Conservation (phyloP, 495 filamentous ascomycete species). For the Aspergillus bertholletiae region DNA sequence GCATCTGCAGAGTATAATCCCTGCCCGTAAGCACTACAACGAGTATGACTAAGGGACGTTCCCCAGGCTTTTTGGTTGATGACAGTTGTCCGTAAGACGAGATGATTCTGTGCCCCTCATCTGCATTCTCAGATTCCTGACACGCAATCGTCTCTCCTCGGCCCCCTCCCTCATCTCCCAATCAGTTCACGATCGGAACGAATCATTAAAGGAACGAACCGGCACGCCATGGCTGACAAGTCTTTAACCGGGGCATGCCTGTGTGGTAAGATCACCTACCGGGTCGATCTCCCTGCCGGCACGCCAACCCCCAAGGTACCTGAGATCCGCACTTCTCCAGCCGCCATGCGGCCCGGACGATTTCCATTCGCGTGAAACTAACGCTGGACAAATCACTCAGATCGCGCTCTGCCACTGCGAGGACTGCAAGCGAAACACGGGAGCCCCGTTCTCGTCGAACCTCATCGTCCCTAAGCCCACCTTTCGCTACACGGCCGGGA, state of each 20-base stretch:
- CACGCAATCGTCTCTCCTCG: too few species aligned
- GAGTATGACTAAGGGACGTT: too few species aligned
- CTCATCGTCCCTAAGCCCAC: conserved; percentile 16
- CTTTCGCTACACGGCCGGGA: conserved; percentile 16
- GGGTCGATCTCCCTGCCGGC: conserved; percentile 16
- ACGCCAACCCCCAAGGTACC: conserved; percentile 20
- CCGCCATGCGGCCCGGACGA: not conserved
- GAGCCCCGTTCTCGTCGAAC: conserved; percentile 27
- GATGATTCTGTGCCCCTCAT: too few species aligned
- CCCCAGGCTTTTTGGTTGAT: too few species aligned
- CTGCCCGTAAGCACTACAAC: too few species aligned
- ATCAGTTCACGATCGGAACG: too few species aligned
- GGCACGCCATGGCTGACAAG: conserved; percentile 9
- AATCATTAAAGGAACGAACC: too few species aligned
- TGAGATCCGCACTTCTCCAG: not conserved
- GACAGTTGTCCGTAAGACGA: too few species aligned
- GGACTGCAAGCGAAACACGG: conserved; percentile 28
- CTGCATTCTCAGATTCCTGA: too few species aligned
- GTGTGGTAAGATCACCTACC: conserved; percentile 25
- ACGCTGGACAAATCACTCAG: conserved; percentile 5
- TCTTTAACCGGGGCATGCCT: conserved; percentile 23
- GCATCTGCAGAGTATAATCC: too few species aligned
- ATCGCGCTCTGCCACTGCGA: conserved; percentile 30
- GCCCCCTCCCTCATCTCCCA: too few species aligned
- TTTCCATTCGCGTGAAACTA: not conserved